Conservation (phyloP, 371 early-diverging fungal species). For the Blastocladiella emersonii region DNA sequence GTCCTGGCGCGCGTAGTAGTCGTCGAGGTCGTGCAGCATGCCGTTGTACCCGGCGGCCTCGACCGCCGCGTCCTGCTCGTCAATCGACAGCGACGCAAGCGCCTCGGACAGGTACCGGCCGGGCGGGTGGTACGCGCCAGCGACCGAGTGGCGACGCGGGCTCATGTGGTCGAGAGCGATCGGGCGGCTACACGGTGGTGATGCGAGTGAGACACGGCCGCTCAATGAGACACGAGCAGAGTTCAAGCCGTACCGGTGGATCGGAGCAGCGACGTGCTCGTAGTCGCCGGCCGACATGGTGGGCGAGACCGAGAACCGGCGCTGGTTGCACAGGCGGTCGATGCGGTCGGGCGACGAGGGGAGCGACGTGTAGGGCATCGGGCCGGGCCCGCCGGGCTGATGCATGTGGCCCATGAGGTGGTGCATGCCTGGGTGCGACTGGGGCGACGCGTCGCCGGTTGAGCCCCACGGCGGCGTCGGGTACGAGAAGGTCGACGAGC, state of each 20-base stretch:
- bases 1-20: neutral
- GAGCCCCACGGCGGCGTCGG: neutral
- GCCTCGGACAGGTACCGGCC: slow-evolving; percentile 1
- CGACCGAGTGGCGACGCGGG: slow-evolving; percentile 5
- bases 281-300: neutral
- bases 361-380: neutral
- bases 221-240: neutral
- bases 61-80: neutral
- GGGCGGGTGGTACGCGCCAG: neutral
- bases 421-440: neutral
- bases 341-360: neutral
- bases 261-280: neutral
- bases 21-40: neutral
- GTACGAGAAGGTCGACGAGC: neutral
- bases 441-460: neutral
- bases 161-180: neutral
- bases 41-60: neutral
- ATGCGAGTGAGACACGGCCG: too few species aligned
- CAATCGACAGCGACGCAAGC: neutral
- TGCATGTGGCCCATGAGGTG: neutral
- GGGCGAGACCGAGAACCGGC: slow-evolving; percentile 1
- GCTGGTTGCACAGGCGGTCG: neutral
- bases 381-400: too few species aligned
- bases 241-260: neutral
- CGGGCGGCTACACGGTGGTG: neutral